Conservation (phyloP, 2,329 filamentous ascomycete genomes). For the Aspergillus brasiliensis region DNA sequence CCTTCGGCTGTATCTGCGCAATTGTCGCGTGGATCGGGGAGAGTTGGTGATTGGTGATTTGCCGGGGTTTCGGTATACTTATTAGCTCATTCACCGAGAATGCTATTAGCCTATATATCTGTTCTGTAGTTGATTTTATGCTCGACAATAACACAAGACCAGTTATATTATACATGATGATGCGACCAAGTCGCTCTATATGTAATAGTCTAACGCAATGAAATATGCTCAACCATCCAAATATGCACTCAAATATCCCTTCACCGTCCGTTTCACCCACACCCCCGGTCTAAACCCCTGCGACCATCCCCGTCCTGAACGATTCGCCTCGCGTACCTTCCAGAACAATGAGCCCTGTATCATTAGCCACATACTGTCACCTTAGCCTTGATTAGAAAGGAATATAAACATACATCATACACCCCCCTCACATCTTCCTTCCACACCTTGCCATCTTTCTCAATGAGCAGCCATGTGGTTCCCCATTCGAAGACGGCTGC, state of each 20-base stretch:
- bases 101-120: neutral
- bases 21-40: slow-evolving; percentile 35
- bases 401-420: slow-evolving; percentile 39
- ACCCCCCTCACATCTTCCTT: slow-evolving; percentile 32
- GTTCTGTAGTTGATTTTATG: neutral
- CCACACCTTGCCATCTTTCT: slow-evolving; percentile 30
- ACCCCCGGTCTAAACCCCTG: slow-evolving; percentile 11
- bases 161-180: too few species aligned
- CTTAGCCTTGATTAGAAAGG: too few species aligned
- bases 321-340: slow-evolving; percentile 7
- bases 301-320: slow-evolving; percentile 1
- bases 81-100: neutral
- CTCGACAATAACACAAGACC: too few species aligned
- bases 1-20: slow-evolving; percentile 32
- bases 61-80: slow-evolving; percentile 38
- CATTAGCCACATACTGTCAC: neutral
- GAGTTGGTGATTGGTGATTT: slow-evolving; percentile 38
- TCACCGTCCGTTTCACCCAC: neutral
- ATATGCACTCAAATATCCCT: neutral
- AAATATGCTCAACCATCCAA: neutral
- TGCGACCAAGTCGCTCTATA: too few species aligned
- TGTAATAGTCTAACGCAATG: too few species aligned
- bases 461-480: slow-evolving; percentile 34
- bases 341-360: slow-evolving; percentile 14
- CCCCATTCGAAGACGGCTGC: slow-evolving; percentile 49